Conservation (phyloP, 2,329 filamentous ascomycete genomes). For the Xylaria arbuscula region DNA sequence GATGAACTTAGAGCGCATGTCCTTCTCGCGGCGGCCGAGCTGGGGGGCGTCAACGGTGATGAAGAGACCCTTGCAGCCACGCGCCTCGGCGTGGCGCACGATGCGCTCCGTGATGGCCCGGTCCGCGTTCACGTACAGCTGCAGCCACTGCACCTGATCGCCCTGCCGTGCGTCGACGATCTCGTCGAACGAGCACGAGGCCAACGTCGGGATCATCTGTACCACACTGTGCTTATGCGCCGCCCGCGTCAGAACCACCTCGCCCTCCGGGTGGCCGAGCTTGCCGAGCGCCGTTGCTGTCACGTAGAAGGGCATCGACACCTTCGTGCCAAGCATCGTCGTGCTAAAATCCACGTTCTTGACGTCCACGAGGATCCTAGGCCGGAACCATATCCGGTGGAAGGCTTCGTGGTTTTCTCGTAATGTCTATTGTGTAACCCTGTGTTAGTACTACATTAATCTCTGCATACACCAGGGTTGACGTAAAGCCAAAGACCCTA, state of each 20-base stretch:
- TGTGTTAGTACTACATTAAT: slow-evolving; percentile 6
- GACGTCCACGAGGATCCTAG: slow-evolving; percentile 88
- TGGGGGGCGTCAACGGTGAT: slow-evolving; percentile 98
- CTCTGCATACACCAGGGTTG: not conserved
- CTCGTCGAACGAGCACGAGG: slow-evolving; percentile 97
- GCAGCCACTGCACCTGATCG: slow-evolving; percentile 93
- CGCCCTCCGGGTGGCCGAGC: slow-evolving; percentile 91
- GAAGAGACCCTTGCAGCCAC: slow-evolving; percentile 95
- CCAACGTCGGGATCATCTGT: slow-evolving; percentile 98
- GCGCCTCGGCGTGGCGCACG: slow-evolving; percentile 87
- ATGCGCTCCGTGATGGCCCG: slow-evolving; percentile 89
- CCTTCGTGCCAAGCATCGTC: slow-evolving; percentile 91
- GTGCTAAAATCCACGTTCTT: slow-evolving; percentile 87
- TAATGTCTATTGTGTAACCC: slow-evolving; percentile 72
- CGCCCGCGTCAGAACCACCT: slow-evolving; percentile 88
- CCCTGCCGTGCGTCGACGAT: slow-evolving; percentile 85
- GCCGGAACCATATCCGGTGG: slow-evolving; percentile 97
- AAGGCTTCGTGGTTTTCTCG: slow-evolving; percentile 95
- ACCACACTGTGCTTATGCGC: slow-evolving; percentile 88
- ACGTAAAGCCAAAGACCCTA: not conserved
- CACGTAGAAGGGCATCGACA: slow-evolving; percentile 91
- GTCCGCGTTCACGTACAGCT: slow-evolving; percentile 98
- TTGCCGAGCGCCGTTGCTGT: slow-evolving; percentile 96
- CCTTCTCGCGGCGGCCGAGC: slow-evolving; percentile 93
- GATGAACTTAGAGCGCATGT: slow-evolving; percentile 93